phyloP scores from a whole-genome alignment of 148 eudicot genomes.

The Amaranthus palmeri region DNA sequence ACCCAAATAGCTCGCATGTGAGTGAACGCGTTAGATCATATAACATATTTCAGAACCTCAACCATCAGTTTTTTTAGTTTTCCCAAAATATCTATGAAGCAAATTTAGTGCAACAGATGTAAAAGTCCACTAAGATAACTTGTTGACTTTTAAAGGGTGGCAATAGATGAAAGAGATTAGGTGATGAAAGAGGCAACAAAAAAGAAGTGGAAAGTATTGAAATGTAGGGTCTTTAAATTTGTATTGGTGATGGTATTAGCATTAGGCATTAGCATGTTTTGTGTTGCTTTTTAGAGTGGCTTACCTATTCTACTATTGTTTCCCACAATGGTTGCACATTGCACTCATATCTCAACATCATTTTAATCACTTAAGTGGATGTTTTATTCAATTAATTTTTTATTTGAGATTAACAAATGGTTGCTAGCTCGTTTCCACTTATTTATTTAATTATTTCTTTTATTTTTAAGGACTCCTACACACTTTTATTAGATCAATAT shows the following conservation, averaged over 20 bases:
- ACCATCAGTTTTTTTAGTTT: too few species aligned
- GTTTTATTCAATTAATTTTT: too few species aligned
- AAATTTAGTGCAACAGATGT: not conserved
- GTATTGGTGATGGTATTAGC: too few species aligned
- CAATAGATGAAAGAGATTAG: conserved; percentile 3
- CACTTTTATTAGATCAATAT: too few species aligned
- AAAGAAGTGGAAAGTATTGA: not conserved
- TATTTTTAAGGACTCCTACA: too few species aligned
- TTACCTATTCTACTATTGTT: conserved; percentile 19
- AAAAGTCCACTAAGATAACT: not conserved
- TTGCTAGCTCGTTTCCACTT: not conserved
- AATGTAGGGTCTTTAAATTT: too few species aligned
- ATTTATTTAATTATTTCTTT: not conserved
- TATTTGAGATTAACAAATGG: not conserved
- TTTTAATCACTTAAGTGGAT: not conserved
- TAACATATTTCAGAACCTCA: too few species aligned
- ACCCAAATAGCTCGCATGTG: too few species aligned
- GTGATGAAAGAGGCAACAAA: conserved; percentile 13
- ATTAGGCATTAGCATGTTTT: not conserved
- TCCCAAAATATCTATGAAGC: too few species aligned
- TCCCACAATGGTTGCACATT: conserved; percentile 29
- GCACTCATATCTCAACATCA: conserved; percentile 11
- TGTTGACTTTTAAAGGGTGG: conserved; percentile 8
- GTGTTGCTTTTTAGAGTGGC: not conserved
- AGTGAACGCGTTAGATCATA: too few species aligned